These are phyloP conservation scores for Wallacemonas rigidus DNA, from an alignment of 208 protist species.

Conservation along the genomic window DNA sequence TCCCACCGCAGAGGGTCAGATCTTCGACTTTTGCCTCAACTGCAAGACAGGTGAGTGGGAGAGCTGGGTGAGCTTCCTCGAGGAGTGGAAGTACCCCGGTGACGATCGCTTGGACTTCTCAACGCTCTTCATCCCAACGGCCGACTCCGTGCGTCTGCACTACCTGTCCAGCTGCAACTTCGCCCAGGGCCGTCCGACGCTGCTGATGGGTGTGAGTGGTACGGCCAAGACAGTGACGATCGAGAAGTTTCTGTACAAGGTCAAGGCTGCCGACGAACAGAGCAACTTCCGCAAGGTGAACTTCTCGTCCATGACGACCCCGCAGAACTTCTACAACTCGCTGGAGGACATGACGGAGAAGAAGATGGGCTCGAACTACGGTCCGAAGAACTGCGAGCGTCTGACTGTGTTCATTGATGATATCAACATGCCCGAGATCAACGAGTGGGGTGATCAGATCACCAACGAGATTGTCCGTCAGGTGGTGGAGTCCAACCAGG, in stretches of 20 bases:
- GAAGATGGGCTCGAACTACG: conserved; percentile 94
- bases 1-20: conserved; percentile 67
- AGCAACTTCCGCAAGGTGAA: conserved; percentile 94
- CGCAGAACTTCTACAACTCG: conserved; percentile 91
- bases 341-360: conserved; percentile 95
- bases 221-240: conserved; percentile 96
- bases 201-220: conserved; percentile 94
- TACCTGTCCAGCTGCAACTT: conserved; percentile 92
- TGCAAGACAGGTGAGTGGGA: conserved; percentile 90
- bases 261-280: conserved; percentile 74
- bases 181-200: conserved; percentile 78
- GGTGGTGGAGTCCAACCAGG: conserved; percentile 87
- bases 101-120: conserved; percentile 93
- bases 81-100: conserved; percentile 93
- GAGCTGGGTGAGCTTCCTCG: conserved; percentile 83
- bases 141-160: conserved; percentile 95
- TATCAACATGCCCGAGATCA: conserved; percentile 96
- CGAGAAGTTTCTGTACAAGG: conserved; percentile 90
- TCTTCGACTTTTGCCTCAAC: conserved; percentile 96
- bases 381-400: conserved; percentile 91
- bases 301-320: conserved; percentile 94
- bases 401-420: conserved; percentile 96
- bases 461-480: conserved; percentile 96
- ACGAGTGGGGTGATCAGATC: conserved; percentile 96
- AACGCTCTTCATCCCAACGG: conserved; percentile 96